Conservation (phyloP, 805 yeast species). For the Barnettozyma populi region DNA sequence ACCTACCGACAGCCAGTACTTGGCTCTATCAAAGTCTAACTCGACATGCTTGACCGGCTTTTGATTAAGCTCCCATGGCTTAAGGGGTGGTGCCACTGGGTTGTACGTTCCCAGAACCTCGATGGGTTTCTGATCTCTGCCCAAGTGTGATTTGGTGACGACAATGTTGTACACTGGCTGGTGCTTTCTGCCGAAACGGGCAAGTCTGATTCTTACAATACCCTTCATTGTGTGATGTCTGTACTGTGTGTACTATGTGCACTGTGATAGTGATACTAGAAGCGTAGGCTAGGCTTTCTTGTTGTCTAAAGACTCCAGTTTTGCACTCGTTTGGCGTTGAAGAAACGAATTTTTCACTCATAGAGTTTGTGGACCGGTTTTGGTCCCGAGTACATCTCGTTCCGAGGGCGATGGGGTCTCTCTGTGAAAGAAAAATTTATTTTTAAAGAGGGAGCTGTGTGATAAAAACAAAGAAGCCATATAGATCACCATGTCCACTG, state of each 20-base stretch:
- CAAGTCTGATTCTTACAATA: slow-evolving; percentile 79
- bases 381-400: too few species aligned
- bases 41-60: slow-evolving; percentile 72
- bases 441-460: background rate
- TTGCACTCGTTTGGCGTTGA: background rate
- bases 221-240: slow-evolving; percentile 44
- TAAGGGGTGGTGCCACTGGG: slow-evolving; percentile 69
- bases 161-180: slow-evolving; percentile 90
- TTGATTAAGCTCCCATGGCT: slow-evolving; percentile 52
- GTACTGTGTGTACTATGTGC: too few species aligned
- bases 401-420: slow-evolving; percentile 9
- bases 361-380: too few species aligned
- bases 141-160: slow-evolving; percentile 69
- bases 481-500: slow-evolving; percentile 3
- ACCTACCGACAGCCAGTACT: slow-evolving; percentile 97
- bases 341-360: background rate
- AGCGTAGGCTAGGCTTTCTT: too few species aligned
- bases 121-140: slow-evolving; percentile 82
- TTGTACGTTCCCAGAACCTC: slow-evolving; percentile 94
- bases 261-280: too few species aligned
- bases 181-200: slow-evolving; percentile 86
- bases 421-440: slow-evolving; percentile 5
- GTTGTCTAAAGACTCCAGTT: background rate
- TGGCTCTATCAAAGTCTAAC: slow-evolving; percentile 82
- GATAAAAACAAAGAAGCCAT: background rate